Evolutionary conservation across 2,329 filamentous ascomycete species (phyloP).

Genomic region (Fusarium annulatum): DNA sequence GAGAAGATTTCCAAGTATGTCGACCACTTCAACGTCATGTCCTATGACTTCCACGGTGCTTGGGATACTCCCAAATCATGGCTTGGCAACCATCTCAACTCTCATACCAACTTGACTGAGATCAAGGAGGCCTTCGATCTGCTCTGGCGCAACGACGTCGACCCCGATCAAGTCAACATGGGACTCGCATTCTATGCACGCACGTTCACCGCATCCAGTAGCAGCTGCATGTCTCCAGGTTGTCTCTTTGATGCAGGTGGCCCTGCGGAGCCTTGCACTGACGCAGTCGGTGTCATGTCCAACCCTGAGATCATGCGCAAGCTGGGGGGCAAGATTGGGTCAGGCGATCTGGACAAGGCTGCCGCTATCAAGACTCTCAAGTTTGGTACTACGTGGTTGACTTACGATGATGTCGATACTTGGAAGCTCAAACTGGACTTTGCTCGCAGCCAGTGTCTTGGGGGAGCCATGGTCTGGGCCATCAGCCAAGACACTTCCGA

Average conservation of each 20-base stretch:
- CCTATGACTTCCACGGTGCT: conserved; percentile 25
- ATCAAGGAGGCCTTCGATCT: conserved; percentile 6
- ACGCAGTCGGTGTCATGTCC: background rate
- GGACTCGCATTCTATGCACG: conserved; percentile 23
- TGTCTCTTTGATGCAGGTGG: background rate
- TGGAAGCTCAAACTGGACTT: conserved; percentile 12
- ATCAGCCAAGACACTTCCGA: conserved; percentile 14
- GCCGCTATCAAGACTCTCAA: conserved; percentile 1
- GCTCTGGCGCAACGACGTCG: conserved; percentile 10
- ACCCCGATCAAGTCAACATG: conserved; percentile 5
- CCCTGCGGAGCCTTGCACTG: background rate
- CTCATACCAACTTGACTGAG: conserved; percentile 27
- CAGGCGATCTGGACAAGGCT: background rate
- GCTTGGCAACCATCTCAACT: conserved; percentile 6
- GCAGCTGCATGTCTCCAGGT: background rate
- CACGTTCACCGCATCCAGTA: background rate
- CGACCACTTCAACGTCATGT: conserved; percentile 44
- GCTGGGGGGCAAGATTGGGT: background rate
- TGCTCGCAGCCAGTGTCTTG: conserved; percentile 13
- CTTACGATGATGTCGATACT: conserved; percentile 9
- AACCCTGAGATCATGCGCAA: background rate
- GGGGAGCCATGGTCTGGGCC: conserved; percentile 22
- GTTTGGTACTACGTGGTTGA: background rate
- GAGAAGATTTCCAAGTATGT: conserved; percentile 20
- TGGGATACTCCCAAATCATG: background rate